phyloP scores from a whole-genome alignment of 805 yeast genomes.

The Wickerhamiella musiphila region DNA sequence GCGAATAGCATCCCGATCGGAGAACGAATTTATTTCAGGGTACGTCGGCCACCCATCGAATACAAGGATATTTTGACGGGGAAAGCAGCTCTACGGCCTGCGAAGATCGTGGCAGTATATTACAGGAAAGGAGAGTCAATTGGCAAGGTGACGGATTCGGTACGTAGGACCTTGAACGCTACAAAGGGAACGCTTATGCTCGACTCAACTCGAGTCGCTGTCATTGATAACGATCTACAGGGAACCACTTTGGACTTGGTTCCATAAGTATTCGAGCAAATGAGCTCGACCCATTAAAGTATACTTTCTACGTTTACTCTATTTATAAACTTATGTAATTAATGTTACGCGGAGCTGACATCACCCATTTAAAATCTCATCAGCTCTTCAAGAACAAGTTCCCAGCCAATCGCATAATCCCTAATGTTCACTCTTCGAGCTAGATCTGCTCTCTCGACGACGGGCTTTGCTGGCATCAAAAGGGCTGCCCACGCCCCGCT shows the following conservation, averaged over 20 bases:
- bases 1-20: constrained; percentile 19
- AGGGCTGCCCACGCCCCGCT: neutral
- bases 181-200: too few relatives aligned
- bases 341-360: too few relatives aligned
- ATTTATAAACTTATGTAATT: too few relatives aligned
- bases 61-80: constrained; percentile 12
- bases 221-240: too few relatives aligned
- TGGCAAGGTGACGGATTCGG: constrained; percentile 12
- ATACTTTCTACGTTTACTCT: too few relatives aligned
- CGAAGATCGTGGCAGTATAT: constrained; percentile 14
- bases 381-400: too few relatives aligned
- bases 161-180: neutral
- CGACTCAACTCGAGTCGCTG: too few relatives aligned
- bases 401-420: constrained; percentile 3
- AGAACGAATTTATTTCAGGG: constrained; percentile 21
- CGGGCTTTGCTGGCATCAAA: neutral
- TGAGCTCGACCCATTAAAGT: too few relatives aligned
- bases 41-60: constrained; percentile 13
- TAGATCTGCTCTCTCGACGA: neutral
- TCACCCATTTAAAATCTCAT: too few relatives aligned
- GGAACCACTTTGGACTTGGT: too few relatives aligned
- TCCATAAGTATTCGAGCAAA: too few relatives aligned
- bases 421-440: too few relatives aligned
- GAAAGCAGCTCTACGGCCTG: constrained; percentile 9
- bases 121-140: constrained; percentile 10